Percentiles rank a stretch among this genome's conserved stretches.
These are phyloP conservation scores for Sphaerulina populicola DNA, from an alignment of 2,329 filamentous ascomycete genomes.

Conservation along the genomic window DNA sequence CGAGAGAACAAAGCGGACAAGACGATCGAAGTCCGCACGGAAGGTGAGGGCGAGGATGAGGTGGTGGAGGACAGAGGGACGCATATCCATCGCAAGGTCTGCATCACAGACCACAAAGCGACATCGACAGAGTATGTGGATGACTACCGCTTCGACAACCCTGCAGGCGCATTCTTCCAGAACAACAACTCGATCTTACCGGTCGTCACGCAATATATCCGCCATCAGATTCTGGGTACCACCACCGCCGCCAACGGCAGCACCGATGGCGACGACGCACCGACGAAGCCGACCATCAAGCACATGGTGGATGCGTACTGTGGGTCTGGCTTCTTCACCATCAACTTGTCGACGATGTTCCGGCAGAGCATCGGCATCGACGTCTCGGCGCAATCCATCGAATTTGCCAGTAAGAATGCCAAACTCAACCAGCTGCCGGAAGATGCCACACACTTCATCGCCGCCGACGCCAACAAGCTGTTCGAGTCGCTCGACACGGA, in stretches of 20 bases:
- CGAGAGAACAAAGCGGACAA: conserved; percentile 48
- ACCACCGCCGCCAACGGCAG: conserved; percentile 25
- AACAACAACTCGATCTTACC: conserved; percentile 98
- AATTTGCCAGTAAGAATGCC: conserved; percentile 71
- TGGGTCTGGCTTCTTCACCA: conserved; percentile 92
- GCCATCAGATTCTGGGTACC: conserved; percentile 57
- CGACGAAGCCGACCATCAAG: conserved; percentile 48
- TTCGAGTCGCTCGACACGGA: conserved; percentile 58
- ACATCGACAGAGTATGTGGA: conserved; percentile 82
- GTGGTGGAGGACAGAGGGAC: conserved; percentile 50
- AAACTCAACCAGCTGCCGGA: conserved; percentile 60
- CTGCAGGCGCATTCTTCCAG: conserved; percentile 93
- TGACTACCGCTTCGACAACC: conserved; percentile 77
- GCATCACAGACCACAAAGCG: conserved; percentile 76
- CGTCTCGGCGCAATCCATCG: conserved; percentile 70
- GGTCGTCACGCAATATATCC: conserved; percentile 77
- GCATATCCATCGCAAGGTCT: conserved; percentile 73
- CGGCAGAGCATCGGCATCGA: conserved; percentile 78
- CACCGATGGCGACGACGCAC: conserved; percentile 8
- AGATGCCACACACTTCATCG: conserved; percentile 71
- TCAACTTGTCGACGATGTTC: conserved; percentile 80
- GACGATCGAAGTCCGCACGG: conserved; percentile 31
- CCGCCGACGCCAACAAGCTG: conserved; percentile 74
- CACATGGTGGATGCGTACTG: conserved; percentile 97
- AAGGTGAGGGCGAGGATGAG: conserved; percentile 37